These are phyloP conservation scores for Tolypocladium pustulatum DNA, from an alignment of 2,329 filamentous ascomycete species.

Conservation along the genomic window DNA sequence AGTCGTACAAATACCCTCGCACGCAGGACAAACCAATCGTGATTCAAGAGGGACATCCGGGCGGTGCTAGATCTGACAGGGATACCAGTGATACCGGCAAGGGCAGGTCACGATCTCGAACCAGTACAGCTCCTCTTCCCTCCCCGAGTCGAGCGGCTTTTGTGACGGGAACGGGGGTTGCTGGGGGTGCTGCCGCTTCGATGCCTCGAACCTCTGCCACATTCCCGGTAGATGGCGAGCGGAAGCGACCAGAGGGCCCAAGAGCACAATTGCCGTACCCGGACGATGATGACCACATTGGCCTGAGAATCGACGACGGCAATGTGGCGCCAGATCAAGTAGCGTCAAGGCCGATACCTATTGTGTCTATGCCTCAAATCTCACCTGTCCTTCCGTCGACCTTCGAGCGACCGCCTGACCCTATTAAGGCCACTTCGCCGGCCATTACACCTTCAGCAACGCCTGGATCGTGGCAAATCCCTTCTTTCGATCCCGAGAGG, in stretches of 20 bases:
- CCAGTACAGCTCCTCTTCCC: slow-evolving; percentile 21
- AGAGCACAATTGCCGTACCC: slow-evolving; percentile 24
- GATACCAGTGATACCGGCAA: slow-evolving; percentile 8
- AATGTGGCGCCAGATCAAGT: background rate
- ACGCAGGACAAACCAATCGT: slow-evolving; percentile 23
- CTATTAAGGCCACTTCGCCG: background rate
- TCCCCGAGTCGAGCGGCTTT: slow-evolving; percentile 14
- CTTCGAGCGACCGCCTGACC: background rate
- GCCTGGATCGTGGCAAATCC: slow-evolving; percentile 32
- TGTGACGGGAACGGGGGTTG: slow-evolving; percentile 1
- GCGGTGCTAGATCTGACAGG: slow-evolving; percentile 12
- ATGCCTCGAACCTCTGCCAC: slow-evolving; percentile 17
- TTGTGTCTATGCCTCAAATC: slow-evolving; percentile 14
- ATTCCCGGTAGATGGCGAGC: slow-evolving; percentile 16
- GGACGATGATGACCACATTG: slow-evolving; percentile 20
- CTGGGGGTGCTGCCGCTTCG: slow-evolving; percentile 3
- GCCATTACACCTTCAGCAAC: slow-evolving; percentile 5
- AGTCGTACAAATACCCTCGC: slow-evolving; percentile 14
- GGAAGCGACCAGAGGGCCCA: slow-evolving; percentile 9
- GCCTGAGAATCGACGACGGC: slow-evolving; percentile 11
- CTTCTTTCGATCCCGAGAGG: slow-evolving; percentile 30
- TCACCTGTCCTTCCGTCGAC: background rate
- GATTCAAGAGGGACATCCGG: slow-evolving; percentile 22
- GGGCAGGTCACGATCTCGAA: slow-evolving; percentile 23
- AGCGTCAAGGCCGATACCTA: background rate